Evolutionary conservation across 2,329 filamentous ascomycete species (phyloP).

Genomic region (Colletotrichum orbiculare): DNA sequence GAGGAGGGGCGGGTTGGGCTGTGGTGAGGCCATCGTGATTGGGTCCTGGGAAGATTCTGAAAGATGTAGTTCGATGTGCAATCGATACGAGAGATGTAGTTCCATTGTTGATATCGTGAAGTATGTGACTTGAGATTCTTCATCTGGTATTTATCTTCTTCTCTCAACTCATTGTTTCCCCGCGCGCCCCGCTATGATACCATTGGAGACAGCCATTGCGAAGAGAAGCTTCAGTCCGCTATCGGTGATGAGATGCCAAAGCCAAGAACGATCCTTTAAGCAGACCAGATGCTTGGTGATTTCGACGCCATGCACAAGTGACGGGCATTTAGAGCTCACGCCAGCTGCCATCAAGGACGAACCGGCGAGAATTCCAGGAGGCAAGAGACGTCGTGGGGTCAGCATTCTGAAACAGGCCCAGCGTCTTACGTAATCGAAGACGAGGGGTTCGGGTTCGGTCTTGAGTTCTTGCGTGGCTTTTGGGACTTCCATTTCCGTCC

Average conservation of each 20-base stretch:
- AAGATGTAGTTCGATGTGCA: background rate
- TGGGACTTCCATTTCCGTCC: no score
- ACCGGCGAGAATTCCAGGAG: no score
- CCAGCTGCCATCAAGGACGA: no score
- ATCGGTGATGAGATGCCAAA: conserved; percentile 10
- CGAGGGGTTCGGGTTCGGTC: no score
- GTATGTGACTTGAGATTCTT: background rate
- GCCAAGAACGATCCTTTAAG: background rate
- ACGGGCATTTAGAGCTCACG: no score
- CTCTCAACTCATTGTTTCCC: background rate
- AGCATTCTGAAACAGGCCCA: no score
- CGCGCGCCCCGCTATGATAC: conserved; percentile 36
- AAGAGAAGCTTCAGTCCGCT: conserved; percentile 16
- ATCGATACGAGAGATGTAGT: background rate
- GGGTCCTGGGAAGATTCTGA: no score
- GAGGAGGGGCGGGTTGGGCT: conserved; percentile 48
- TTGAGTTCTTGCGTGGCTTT: no score
- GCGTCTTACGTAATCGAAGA: no score
- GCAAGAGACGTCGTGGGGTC: no score
- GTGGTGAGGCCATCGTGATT: conserved; percentile 20
- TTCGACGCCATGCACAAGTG: no score
- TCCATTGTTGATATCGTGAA: background rate
- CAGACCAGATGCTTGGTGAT: background rate
- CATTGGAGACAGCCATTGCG: conserved; percentile 27
- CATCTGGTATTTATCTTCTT: conserved; percentile 18